These are phyloP conservation scores for Fusarium sp. DNA, from an alignment of 2,329 filamentous ascomycete genomes.

Conservation along the genomic window DNA sequence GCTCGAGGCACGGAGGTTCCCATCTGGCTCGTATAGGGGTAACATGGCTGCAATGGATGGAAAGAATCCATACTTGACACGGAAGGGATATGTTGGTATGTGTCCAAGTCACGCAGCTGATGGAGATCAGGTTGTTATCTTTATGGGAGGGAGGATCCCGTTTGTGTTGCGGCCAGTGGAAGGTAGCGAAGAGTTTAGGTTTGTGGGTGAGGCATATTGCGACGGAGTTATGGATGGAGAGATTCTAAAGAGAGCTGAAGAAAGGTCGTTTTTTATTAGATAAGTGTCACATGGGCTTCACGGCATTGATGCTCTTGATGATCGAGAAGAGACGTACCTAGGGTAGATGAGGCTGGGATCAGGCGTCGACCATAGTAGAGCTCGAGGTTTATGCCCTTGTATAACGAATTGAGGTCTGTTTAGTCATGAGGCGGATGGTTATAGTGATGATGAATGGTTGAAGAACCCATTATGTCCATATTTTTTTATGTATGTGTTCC, in stretches of 20 bases:
- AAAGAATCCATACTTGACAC: background rate
- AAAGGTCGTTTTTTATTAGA: background rate
- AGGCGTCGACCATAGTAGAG: background rate
- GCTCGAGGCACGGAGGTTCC: background rate
- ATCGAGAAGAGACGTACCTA: background rate
- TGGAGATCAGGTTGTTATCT: background rate
- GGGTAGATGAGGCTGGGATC: background rate
- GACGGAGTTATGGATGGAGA: constrained; percentile 3
- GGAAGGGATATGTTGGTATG: background rate
- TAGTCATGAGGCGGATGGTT: background rate
- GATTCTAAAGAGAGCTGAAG: background rate
- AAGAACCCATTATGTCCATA: no score
- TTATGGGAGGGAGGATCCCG: background rate
- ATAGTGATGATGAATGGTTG: background rate
- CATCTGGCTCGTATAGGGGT: background rate
- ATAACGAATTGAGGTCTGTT: background rate
- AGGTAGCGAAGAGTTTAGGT: background rate
- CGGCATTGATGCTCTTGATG: background rate
- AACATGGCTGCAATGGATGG: constrained; percentile 3
- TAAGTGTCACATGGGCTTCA: background rate
- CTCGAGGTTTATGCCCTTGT: background rate
- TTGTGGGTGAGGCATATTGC: constrained; percentile 6
- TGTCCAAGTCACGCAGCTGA: background rate
- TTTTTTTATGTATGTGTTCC: background rate
- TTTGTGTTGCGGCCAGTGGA: background rate